Base-by-base conservation (phyloP, 495 filamentous ascomycete genomes). In the Aspergillus baeticus region DNA sequence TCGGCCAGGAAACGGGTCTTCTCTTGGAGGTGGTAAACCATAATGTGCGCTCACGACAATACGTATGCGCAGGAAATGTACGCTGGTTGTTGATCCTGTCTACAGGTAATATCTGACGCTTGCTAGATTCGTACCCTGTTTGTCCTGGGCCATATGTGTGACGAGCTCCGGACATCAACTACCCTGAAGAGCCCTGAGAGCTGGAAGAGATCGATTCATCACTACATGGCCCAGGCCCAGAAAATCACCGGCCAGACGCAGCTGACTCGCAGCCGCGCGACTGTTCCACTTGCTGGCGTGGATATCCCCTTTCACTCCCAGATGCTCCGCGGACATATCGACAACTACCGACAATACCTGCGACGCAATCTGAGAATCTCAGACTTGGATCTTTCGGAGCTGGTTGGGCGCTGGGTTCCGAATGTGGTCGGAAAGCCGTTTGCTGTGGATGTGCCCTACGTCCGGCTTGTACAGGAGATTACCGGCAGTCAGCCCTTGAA, bases 391-490 rank as follows among this genome's bases (percentile, higher is more conserved):
- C 53, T 54, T 13, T 39, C 57, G 13, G 53, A 54, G 39, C 21
- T 65, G 15, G 35, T 62, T 11, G 54, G 54, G n/a, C 55, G 51
- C 21, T 65, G 43, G 38, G 53, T 65, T 38, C 59, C 59, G 1
- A 65, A 65, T 37, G 26, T 65, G 3, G 59, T 35, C 20, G 63
- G 41, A 14, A 57, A 38, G 52, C 59, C 60, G 17, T 65, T 65
- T 42, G 41, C 36, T 7, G 31, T 59, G 41, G 44, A 35, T 20
- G 2, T 14, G 0, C 11, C 21, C 8, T 52, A 52, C 17, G 17
- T 52, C 15, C 18, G 41, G 1, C 13, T 44, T 7, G 41, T 44
- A 44, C 41, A 44, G 21, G 20, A 13, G 41, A 13, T 44, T 13
- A 44, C 41, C 7, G 2, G n/a, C 14, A 44, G 41, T 22, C 41